A percentile compares a stretch with the other conserved stretches of the same genome.
phyloP scores from a whole-genome alignment of 768 basidiomycete species.

The Suillus luteus region DNA sequence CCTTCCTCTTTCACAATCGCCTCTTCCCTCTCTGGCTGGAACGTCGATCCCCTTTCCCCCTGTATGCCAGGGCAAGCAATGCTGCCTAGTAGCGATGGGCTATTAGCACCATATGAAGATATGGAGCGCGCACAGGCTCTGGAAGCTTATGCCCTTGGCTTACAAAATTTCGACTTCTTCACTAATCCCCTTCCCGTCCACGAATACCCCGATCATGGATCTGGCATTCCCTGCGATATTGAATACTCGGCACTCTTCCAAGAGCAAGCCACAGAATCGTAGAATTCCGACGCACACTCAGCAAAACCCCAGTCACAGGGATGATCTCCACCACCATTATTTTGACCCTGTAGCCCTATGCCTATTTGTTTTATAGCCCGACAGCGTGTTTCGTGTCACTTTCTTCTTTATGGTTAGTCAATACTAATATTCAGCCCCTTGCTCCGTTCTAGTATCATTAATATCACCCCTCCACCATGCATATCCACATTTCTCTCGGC shows the following conservation, averaged over 20 bases:
- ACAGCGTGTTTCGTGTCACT: not conserved
- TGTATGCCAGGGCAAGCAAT: constrained; percentile 8
- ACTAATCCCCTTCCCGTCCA: constrained; percentile 4
- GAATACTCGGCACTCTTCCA: constrained; percentile 11
- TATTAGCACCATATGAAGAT: constrained; percentile 18
- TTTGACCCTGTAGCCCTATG: constrained; percentile 3
- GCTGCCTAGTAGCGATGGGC: constrained; percentile 3
- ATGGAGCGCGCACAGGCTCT: constrained; percentile 30
- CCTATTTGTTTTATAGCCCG: not conserved
- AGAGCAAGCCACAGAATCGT: constrained; percentile 8
- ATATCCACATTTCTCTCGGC: constrained; percentile 1
- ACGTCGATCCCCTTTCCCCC: constrained; percentile 29
- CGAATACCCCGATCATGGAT: constrained; percentile 10
- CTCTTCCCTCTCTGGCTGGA: constrained; percentile 45
- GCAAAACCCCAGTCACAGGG: not conserved
- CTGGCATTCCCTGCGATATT: not conserved
- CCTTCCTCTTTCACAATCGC: constrained; percentile 35
- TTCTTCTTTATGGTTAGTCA: not conserved
- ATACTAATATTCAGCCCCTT: not conserved
- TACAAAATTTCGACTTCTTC: constrained; percentile 30
- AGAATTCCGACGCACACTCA: not conserved
- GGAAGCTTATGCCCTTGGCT: constrained; percentile 32
- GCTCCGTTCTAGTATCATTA: not conserved
- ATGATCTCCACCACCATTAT: not conserved
- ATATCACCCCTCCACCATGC: not conserved